Percentiles rank a stretch among this genome's conserved stretches.
Evolutionary conservation across 805 yeast species (phyloP).

Genomic region (Pichia rugopelliculosa): DNA sequence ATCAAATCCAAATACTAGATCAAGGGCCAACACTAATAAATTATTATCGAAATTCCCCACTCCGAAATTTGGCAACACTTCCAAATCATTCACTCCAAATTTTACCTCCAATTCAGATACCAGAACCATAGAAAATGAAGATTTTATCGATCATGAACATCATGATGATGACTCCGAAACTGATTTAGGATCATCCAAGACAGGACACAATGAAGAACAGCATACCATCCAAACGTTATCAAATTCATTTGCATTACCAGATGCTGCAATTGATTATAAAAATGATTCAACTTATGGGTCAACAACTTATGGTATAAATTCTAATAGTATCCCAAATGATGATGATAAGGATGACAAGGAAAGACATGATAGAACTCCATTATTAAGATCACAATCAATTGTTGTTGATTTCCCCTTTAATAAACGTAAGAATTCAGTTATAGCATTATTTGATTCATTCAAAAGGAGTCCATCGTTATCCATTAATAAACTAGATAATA

Average conservation of each 20-base stretch:
- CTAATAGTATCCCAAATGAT: background rate
- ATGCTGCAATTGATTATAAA: background rate
- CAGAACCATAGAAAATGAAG: background rate
- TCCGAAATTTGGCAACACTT: background rate
- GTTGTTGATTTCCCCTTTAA: background rate
- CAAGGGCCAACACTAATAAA: background rate
- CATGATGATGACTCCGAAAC: background rate
- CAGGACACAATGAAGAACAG: slow-evolving; percentile 1
- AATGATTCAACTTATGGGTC: slow-evolving; percentile 1
- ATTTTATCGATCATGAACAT: background rate
- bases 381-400: background rate
- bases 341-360: background rate
- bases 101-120: background rate
- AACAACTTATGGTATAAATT: background rate
- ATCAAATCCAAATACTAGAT: background rate
- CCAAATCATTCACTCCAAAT: background rate
- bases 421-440: slow-evolving; percentile 20
- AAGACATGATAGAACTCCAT: slow-evolving; percentile 4
- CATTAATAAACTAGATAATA: background rate
- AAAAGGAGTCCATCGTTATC: slow-evolving; percentile 8
- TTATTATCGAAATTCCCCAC: background rate
- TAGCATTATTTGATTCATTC: slow-evolving; percentile 10
- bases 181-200: background rate
- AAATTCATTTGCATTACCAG: slow-evolving; percentile 7
- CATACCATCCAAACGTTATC: background rate